Evolutionary conservation across 495 filamentous ascomycete species (phyloP).

Genomic region (Baudoinia panamericana): DNA sequence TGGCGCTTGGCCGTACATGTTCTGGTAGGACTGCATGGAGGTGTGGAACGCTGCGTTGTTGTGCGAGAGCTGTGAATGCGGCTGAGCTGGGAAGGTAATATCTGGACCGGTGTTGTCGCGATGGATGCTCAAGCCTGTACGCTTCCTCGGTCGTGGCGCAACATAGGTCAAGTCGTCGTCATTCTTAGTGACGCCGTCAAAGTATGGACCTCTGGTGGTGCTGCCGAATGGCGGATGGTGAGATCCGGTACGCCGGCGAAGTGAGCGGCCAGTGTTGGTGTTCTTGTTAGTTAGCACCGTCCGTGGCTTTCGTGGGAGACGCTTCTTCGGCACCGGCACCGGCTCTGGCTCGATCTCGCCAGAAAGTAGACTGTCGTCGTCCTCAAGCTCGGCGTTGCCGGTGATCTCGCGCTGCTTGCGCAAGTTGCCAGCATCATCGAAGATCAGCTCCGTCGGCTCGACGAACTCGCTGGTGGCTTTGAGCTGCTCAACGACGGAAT

Average conservation of each 20-base stretch:
- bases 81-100: conserved; percentile 27
- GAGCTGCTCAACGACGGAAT: conserved; percentile 55
- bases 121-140: conserved; percentile 15
- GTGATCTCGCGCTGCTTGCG: conserved; percentile 43
- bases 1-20: conserved; percentile 7
- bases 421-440: conserved; percentile 39
- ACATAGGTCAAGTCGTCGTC: conserved; percentile 18
- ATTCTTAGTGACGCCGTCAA: conserved; percentile 1
- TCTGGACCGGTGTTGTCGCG: conserved; percentile 20
- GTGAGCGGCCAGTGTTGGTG: conserved; percentile 9
- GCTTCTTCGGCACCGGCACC: conserved; percentile 11
- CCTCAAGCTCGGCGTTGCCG: conserved; percentile 12
- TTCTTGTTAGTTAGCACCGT: conserved; percentile 11
- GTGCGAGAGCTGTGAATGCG: no score
- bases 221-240: conserved; percentile 1
- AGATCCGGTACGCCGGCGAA: conserved; percentile 3
- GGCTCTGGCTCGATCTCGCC: conserved; percentile 15
- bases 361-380: conserved; percentile 9
- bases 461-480: conserved; percentile 51
- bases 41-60: conserved; percentile 21
- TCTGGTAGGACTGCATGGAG: conserved; percentile 23
- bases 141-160: background rate
- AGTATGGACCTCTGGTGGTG: conserved; percentile 7
- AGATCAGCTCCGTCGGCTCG: conserved; percentile 60
- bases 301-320: conserved; percentile 1